These are phyloP conservation scores for Papiliotrema terrestris DNA, from an alignment of 1,284 basidiomycete genomes.

Conservation along the genomic window DNA sequence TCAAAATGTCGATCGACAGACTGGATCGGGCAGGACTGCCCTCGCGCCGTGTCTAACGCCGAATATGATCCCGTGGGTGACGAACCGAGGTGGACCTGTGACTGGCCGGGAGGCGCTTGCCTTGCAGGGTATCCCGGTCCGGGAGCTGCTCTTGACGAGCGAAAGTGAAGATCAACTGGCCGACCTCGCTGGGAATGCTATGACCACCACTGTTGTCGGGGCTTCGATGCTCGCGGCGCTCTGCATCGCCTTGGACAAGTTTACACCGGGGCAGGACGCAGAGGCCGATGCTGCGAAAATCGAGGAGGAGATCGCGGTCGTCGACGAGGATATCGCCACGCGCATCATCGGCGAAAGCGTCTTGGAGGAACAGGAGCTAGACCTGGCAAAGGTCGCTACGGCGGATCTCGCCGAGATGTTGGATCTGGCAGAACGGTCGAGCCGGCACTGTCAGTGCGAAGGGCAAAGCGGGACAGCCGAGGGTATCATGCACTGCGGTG, in stretches of 20 bases:
- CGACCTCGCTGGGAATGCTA: slow-evolving; percentile 92
- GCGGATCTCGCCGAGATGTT: slow-evolving; percentile 60
- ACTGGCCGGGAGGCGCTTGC: slow-evolving; percentile 87
- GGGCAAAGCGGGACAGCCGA: slow-evolving; percentile 74
- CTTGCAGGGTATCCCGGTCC: slow-evolving; percentile 88
- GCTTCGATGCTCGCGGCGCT: slow-evolving; percentile 82
- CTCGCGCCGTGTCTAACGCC: slow-evolving; percentile 91
- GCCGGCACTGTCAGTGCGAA: slow-evolving; percentile 82
- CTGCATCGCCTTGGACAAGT: slow-evolving; percentile 61
- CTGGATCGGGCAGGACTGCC: slow-evolving; percentile 72
- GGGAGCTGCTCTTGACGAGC: slow-evolving; percentile 84
- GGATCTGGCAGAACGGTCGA: slow-evolving; percentile 63
- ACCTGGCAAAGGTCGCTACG: slow-evolving; percentile 60
- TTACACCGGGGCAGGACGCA: slow-evolving; percentile 62
- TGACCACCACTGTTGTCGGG: slow-evolving; percentile 94
- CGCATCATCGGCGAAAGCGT: slow-evolving; percentile 68
- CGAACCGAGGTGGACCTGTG: slow-evolving; percentile 94
- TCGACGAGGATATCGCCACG: slow-evolving; percentile 51
- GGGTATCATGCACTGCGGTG: slow-evolving; percentile 65
- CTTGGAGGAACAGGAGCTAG: slow-evolving; percentile 61
- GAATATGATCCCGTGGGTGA: slow-evolving; percentile 93
- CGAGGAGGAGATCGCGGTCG: slow-evolving; percentile 49
- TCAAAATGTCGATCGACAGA: slow-evolving; percentile 90
- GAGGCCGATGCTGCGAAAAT: slow-evolving; percentile 46
- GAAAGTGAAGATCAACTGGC: slow-evolving; percentile 92